These are phyloP conservation scores for Geranium rotundifolium DNA, from an alignment of 345 rosid species.

Conservation along the genomic window DNA sequence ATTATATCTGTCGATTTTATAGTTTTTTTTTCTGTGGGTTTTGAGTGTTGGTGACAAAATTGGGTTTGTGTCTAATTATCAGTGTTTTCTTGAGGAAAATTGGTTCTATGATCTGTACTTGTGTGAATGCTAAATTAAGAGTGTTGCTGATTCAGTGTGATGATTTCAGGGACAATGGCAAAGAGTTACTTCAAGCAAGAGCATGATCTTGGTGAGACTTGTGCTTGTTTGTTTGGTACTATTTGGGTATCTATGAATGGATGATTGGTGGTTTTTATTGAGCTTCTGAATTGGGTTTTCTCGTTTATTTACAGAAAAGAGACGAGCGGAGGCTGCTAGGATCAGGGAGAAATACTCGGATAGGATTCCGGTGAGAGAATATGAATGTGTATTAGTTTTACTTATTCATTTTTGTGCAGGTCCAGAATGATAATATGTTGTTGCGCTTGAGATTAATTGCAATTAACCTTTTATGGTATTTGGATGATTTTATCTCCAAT, in stretches of 20 bases:
- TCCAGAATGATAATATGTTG: too few relatives aligned
- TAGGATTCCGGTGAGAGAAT: constrained; percentile 8
- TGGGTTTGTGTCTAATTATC: too few relatives aligned
- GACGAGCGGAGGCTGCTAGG: constrained; percentile 7
- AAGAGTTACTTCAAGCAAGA: constrained; percentile 34
- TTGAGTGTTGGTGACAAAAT: too few relatives aligned
- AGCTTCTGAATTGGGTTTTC: background rate
- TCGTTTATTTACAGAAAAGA: constrained; percentile 6
- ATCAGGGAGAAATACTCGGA: constrained; percentile 15
- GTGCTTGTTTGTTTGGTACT: background rate
- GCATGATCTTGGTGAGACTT: constrained; percentile 24
- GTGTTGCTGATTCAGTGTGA: background rate
- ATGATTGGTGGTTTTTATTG: background rate
- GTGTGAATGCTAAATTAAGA: background rate
- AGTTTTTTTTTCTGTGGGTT: too few relatives aligned
- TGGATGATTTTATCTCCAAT: too few relatives aligned
- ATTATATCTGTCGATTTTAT: too few relatives aligned
- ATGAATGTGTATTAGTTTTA: background rate
- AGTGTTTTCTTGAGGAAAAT: too few relatives aligned
- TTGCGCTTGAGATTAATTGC: too few relatives aligned
- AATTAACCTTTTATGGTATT: too few relatives aligned
- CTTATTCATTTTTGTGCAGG: too few relatives aligned
- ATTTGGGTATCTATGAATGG: too few relatives aligned
- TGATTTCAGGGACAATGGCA: constrained; percentile 17
- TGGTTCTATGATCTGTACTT: too few relatives aligned